Evolutionary conservation across 768 basidiomycete genomes (phyloP).

Genomic region (Asterophora parasitica): DNA sequence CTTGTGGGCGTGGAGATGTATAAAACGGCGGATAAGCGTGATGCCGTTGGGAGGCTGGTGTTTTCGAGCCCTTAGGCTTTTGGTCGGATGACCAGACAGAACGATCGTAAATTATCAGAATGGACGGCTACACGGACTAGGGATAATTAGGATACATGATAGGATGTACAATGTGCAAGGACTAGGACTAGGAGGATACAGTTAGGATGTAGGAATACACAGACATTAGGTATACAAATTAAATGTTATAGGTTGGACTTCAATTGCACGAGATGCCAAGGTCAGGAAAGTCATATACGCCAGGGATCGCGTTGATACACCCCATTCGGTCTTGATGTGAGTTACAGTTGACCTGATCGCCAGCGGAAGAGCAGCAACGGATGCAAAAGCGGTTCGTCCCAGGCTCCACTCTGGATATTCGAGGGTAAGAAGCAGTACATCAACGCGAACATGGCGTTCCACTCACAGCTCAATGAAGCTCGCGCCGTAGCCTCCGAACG

Average conservation of each 20-base stretch:
- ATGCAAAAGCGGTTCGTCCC: conserved; percentile 42
- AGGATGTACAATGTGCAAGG: background rate
- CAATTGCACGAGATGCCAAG: conserved; percentile 10
- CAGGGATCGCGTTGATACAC: conserved; percentile 39
- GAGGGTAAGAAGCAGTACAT: background rate
- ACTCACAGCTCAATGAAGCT: conserved; percentile 47
- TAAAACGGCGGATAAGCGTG: conserved; percentile 25
- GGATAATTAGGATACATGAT: too few relatives aligned
- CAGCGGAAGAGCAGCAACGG: conserved; percentile 36
- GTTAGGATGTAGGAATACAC: background rate
- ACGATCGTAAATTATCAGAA: too few relatives aligned
- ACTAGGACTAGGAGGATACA: conserved; percentile 2
- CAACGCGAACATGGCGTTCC: background rate
- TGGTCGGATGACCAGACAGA: too few relatives aligned
- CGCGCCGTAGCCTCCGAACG: conserved; percentile 44
- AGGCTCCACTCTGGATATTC: conserved; percentile 37
- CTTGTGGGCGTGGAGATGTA: conserved; percentile 60
- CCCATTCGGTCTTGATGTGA: conserved; percentile 44
- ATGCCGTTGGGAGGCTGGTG: conserved; percentile 11
- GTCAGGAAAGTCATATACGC: conserved; percentile 39
- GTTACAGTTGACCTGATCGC: conserved; percentile 47
- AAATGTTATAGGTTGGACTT: background rate
- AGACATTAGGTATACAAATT: conserved; percentile 7
- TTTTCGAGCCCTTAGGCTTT: conserved; percentile 6
- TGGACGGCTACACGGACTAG: background rate